These are phyloP conservation scores for Saccharomycopsis guyanensis DNA, from an alignment of 805 yeast genomes.

Conservation along the genomic window DNA sequence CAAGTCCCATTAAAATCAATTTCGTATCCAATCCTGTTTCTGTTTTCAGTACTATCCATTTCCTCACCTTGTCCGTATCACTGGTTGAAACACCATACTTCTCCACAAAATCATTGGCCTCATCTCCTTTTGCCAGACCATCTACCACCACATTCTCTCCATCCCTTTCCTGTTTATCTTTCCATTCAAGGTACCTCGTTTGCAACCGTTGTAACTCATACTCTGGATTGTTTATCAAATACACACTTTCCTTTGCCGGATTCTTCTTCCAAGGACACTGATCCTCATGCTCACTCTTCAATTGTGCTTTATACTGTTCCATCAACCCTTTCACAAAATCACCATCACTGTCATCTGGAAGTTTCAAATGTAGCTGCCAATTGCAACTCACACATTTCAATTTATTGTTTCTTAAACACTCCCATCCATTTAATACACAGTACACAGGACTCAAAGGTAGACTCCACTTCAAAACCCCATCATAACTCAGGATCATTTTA, in stretches of 20 bases:
- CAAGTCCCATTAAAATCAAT: not conserved
- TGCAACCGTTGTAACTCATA: not conserved
- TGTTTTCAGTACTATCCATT: too few species aligned
- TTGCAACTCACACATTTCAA: constrained; percentile 7
- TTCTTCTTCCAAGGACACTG: not conserved
- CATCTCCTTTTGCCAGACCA: not conserved
- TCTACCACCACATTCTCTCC: not conserved
- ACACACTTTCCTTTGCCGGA: not conserved
- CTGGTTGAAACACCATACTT: not conserved
- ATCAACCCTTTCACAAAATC: not conserved
- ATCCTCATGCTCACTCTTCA: not conserved
- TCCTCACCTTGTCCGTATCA: not conserved
- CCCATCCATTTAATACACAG: constrained; percentile 7
- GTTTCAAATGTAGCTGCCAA: not conserved
- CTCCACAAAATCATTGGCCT: not conserved
- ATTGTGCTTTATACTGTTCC: not conserved
- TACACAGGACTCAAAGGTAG: constrained; percentile 3
- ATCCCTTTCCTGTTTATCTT: not conserved
- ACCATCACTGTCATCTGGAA: not conserved
- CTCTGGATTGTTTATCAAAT: not conserved
- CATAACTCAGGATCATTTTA: not conserved
- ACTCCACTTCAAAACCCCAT: not conserved
- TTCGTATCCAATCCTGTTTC: not conserved
- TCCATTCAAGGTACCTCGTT: not conserved
- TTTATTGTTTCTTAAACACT: constrained; percentile 1